Evolutionary conservation across 1,139 yeast genomes (phyloP), one percentile per base, ranked within the genome.

Genomic region (Lodderomyces orthopsilosis): DNA sequence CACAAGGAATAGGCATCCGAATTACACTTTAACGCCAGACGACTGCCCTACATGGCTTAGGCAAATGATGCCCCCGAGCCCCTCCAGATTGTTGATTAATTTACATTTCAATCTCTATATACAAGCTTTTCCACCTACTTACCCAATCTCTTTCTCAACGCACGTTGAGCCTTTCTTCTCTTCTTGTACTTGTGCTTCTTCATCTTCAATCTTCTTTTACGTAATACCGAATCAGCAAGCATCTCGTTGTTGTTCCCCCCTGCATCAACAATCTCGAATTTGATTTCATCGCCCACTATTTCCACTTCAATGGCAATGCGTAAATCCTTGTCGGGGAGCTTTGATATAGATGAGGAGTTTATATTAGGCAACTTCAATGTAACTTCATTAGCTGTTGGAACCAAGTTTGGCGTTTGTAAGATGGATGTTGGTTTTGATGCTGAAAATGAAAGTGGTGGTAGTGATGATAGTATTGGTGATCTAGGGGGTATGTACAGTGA

Each of bases 141-240:
- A 54, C 82, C 82, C 56, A 77, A 69, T 62, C 79, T 75, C 63
- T 75, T 77, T 71, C 70, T 76, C 61, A 78, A 69, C 12, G 83
- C 75, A 56, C 83, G 68, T 56, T 78, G 82, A 17, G 72, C 77
- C 64, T 74, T 79, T 75, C 88, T 80, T 76, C 87, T 79, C 73
- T 82, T 82, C 67, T 83, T 79, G 61, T 80, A 68, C 65, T 82
- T 82, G 61, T 82, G 88, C 62, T 82, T 82, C 71, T 81, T 82
- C 86, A 82, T 82, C 69, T 81, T 81, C 60, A 79, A 76, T 61
- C 82, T 72, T 66, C 88, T 77, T 57, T 82, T 82, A 63, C 87
- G 75, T 65, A 81, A 67, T 28, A 82, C 88, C 9, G 85, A 79
- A 58, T 81, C 86, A 49, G 71, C 61, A 47, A 70, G 56, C 54